These are phyloP conservation scores for Staphylotrichum tortipilum DNA, from an alignment of 495 filamentous ascomycete species.

Conservation along the genomic window DNA sequence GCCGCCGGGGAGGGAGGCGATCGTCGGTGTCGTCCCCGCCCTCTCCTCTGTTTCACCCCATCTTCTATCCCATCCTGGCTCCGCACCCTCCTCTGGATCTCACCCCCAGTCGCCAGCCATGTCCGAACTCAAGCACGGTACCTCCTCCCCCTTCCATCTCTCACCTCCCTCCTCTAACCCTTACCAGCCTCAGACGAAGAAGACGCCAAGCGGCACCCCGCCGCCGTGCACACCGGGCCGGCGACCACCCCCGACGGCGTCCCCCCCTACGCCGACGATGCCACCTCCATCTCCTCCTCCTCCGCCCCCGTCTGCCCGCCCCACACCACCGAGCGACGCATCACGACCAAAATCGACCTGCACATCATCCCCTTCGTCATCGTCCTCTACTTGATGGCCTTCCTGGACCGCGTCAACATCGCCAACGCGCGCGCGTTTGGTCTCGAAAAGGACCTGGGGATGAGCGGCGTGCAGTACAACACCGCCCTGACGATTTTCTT, in stretches of 20 bases:
- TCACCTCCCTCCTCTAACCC: neutral
- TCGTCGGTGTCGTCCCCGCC: neutral
- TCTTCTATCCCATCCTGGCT: neutral
- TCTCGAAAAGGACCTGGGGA: slow-evolving; percentile 54
- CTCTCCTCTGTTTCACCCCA: neutral
- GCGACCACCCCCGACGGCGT: neutral
- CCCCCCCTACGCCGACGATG: neutral
- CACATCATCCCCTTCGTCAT: slow-evolving; percentile 74
- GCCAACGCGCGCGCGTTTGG: slow-evolving; percentile 57
- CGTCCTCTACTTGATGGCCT: slow-evolving; percentile 77
- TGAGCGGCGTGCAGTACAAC: slow-evolving; percentile 58
- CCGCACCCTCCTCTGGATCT: neutral
- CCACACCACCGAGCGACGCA: slow-evolving; percentile 48
- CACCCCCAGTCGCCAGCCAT: neutral
- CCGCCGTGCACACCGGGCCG: neutral
- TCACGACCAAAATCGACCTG: slow-evolving; percentile 71
- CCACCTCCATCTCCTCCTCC: neutral
- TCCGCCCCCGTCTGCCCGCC: slow-evolving; percentile 14
- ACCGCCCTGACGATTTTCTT: slow-evolving; percentile 84
- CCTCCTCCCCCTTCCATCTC: neutral
- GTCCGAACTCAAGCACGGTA: slow-evolving; percentile 8
- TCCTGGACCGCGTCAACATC: slow-evolving; percentile 73
- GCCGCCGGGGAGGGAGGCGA: too few species aligned
- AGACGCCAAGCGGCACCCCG: neutral
- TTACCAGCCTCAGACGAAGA: slow-evolving; percentile 4